Evolutionary conservation across 495 filamentous ascomycete species (phyloP).

Genomic region (Amphirosellinia nigrospora): DNA sequence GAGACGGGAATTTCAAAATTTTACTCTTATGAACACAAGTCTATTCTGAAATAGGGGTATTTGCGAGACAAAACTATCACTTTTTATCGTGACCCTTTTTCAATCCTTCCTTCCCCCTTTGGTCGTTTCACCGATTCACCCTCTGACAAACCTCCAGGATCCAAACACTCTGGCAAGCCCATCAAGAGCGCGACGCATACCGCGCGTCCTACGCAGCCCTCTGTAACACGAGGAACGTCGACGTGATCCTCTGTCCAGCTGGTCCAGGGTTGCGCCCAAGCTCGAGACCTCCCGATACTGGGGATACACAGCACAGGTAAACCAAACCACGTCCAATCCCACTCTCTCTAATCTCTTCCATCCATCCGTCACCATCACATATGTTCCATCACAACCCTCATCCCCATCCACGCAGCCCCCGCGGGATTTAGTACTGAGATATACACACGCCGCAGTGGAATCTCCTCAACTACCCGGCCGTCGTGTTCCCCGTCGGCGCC

Average conservation of each 20-base stretch:
- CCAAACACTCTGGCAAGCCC: constrained; percentile 40
- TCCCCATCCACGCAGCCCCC: too few species aligned
- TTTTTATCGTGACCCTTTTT: too few species aligned
- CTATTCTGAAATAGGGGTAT: neutral
- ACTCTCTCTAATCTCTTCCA: too few species aligned
- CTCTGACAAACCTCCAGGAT: constrained; percentile 27
- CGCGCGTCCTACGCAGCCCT: constrained; percentile 62
- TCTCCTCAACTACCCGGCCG: constrained; percentile 68
- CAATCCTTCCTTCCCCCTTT: neutral
- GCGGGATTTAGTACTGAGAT: neutral
- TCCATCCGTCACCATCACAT: too few species aligned
- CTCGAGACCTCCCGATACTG: constrained; percentile 68
- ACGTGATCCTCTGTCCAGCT: constrained; percentile 73
- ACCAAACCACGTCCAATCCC: neutral
- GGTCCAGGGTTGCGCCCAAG: constrained; percentile 63
- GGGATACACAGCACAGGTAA: constrained; percentile 64
- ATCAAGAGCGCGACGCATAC: constrained; percentile 60
- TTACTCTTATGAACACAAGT: neutral
- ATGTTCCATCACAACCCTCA: too few species aligned
- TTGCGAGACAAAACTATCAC: too few species aligned
- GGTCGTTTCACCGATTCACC: neutral
- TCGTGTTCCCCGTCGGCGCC: constrained; percentile 60
- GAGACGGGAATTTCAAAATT: neutral
- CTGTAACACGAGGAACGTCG: constrained; percentile 62
- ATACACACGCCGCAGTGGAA: constrained; percentile 65